A percentile compares a stretch with the other conserved stretches of the same genome.
These are phyloP conservation scores for Pythium dissimile DNA, from an alignment of 352 stramenopile genomes.

Conservation along the genomic window DNA sequence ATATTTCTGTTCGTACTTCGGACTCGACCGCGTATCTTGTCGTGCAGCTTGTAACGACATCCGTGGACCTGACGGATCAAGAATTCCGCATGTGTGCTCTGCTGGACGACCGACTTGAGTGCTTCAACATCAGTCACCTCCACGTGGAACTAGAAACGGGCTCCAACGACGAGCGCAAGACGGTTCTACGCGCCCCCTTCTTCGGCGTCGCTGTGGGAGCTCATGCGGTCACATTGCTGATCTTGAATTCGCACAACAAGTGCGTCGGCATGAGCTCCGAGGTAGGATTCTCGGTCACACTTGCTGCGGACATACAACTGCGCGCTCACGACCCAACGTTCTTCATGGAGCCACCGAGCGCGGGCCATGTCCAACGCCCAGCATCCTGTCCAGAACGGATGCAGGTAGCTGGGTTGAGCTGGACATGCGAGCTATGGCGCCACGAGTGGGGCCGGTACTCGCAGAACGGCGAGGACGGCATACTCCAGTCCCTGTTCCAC, in stretches of 20 bases:
- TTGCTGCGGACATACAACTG: slow-evolving; percentile 20
- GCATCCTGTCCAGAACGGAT: background rate
- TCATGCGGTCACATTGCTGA: slow-evolving; percentile 35
- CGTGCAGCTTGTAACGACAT: slow-evolving; percentile 31
- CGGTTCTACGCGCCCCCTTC: slow-evolving; percentile 33
- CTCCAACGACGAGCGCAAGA: slow-evolving; percentile 9
- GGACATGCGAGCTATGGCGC: slow-evolving; percentile 58
- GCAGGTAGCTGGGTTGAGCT: slow-evolving; percentile 1
- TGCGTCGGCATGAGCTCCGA: slow-evolving; percentile 22
- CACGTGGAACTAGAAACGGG: slow-evolving; percentile 18
- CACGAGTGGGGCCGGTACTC: slow-evolving; percentile 65
- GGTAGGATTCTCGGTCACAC: background rate
- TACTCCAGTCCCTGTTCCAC: slow-evolving; percentile 56
- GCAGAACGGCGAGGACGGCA: slow-evolving; percentile 71
- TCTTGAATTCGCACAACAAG: slow-evolving; percentile 50
- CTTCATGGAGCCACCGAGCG: slow-evolving; percentile 1
- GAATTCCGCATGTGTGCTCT: slow-evolving; percentile 39
- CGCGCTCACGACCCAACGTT: background rate
- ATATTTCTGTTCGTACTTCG: background rate
- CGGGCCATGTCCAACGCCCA: slow-evolving; percentile 1
- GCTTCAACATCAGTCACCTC: slow-evolving; percentile 27
- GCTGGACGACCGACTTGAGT: slow-evolving; percentile 44
- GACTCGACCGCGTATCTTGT: slow-evolving; percentile 14
- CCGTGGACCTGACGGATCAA: slow-evolving; percentile 41
- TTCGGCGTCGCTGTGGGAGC: slow-evolving; percentile 24